A percentile compares a stretch with the other conserved stretches of the same genome.
These are phyloP conservation scores for Biscogniauxia mediterranea DNA, from an alignment of 2,329 filamentous ascomycete species.

Conservation along the genomic window DNA sequence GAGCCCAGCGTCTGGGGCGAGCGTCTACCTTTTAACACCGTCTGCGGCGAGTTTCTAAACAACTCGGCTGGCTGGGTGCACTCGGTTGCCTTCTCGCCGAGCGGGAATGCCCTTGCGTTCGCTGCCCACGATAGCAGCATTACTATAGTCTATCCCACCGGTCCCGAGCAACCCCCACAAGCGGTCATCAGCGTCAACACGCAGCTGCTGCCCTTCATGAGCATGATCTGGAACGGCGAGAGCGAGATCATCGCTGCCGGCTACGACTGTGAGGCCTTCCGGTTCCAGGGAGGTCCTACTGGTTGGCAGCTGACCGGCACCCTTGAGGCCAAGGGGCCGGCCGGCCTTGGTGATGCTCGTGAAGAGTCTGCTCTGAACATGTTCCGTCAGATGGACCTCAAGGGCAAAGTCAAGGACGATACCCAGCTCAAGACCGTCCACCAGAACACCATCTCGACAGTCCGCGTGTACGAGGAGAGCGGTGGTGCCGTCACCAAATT, in stretches of 20 bases:
- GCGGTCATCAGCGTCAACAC: conserved; percentile 91
- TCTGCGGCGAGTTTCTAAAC: conserved; percentile 95
- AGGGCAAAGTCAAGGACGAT: conserved; percentile 87
- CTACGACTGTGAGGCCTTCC: conserved; percentile 86
- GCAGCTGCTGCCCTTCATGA: conserved; percentile 88
- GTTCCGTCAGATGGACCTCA: conserved; percentile 98
- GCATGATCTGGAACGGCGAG: conserved; percentile 88
- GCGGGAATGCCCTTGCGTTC: conserved; percentile 90
- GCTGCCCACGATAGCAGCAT: conserved; percentile 94
- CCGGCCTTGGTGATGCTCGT: conserved; percentile 59
- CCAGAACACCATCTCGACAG: conserved; percentile 90
- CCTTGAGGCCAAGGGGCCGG: conserved; percentile 69
- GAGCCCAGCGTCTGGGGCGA: conserved; percentile 92
- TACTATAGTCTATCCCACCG: conserved; percentile 92
- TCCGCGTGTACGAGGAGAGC: conserved; percentile 71
- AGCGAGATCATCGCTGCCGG: conserved; percentile 93
- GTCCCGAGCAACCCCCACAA: conserved; percentile 82
- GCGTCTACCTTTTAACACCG: conserved; percentile 93
- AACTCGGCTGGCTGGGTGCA: conserved; percentile 97
- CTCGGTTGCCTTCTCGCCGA: conserved; percentile 87
- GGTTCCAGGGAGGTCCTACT: conserved; percentile 72
- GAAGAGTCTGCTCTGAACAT: conserved; percentile 97
- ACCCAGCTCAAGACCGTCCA: conserved; percentile 93
- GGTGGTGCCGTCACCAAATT: conserved; percentile 71
- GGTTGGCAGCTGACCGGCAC: conserved; percentile 86